Conservation (phyloP, 2,329 filamentous ascomycete genomes). For the Plectosphaerella plurivora region DNA sequence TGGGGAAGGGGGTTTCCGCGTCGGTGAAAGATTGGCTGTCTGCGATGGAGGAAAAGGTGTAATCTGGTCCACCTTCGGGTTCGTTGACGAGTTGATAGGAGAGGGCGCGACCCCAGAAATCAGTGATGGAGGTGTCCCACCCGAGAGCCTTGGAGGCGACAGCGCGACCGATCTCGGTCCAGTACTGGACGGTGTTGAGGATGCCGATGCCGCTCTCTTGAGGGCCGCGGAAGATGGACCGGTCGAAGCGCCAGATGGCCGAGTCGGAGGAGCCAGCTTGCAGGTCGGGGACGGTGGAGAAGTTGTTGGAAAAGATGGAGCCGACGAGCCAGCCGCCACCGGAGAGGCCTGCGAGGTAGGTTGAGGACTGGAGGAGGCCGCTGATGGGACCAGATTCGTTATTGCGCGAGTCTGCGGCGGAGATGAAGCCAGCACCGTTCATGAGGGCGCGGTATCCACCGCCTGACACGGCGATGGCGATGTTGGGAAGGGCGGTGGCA, state of each 20-base stretch:
- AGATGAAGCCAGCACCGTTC: conserved; percentile 73
- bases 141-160: conserved; percentile 33
- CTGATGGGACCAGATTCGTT: conserved; percentile 65
- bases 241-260: conserved; percentile 34
- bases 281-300: conserved; percentile 60
- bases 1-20: conserved; percentile 41
- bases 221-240: conserved; percentile 36
- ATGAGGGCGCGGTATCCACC: conserved; percentile 76
- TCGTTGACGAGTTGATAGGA: conserved; percentile 79
- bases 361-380: conserved; percentile 74
- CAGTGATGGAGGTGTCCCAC: conserved; percentile 65
- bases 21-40: conserved; percentile 31
- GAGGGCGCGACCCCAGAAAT: conserved; percentile 78
- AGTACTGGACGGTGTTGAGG: conserved; percentile 27
- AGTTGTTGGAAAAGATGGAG: conserved; percentile 82
- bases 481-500: conserved; percentile 48
- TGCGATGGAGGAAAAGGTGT: conserved; percentile 73
- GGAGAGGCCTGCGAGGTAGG: conserved; percentile 76
- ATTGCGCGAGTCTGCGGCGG: conserved; percentile 75
- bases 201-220: conserved; percentile 25
- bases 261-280: conserved; percentile 33
- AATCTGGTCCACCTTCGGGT: conserved; percentile 65
- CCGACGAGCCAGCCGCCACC: conserved; percentile 83
- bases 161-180: conserved; percentile 26
- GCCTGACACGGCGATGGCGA: conserved; percentile 70